Evolutionary conservation across 495 filamentous ascomycete genomes (phyloP), one percentile per base, ranked within the genome.

Genomic region (Tuber brumale): DNA sequence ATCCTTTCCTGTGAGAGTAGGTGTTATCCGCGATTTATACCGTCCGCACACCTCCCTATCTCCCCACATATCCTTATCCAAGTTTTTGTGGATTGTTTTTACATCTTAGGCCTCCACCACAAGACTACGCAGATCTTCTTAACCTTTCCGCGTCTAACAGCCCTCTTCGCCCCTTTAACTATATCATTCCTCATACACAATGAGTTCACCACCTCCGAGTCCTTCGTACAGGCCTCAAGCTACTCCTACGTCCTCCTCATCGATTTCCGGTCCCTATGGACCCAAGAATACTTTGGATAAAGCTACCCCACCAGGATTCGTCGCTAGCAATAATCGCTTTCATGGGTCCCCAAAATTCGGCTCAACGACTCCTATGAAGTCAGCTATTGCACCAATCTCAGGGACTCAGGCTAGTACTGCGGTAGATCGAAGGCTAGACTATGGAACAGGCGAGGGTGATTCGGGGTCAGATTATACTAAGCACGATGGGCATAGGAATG

Each of bases 331-430:
- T 37, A 69, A 70, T 18, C 51, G 39, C 41, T 19, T 39, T 61
- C 80, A 57, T 66, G 71, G 72, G 57, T 74, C 72, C 71, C 81
- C 78, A 16, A 73, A 74, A 31, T 82, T 82, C 31, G 81, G 81
- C 37, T 81, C 75, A 19, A 80, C 78, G n/a, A 83, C 81, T 4
- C 81, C 81, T n/a, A 81, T 80, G 78, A 80, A 73, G 70, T 75
- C 80, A 6, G 43, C 71, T 70, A 21, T 82, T 41, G 35, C 39
- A 57, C 35, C 72, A 66, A 73, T 80, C 44, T 73, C 78, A 41
- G 70, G 69, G n/a, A 69, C 79, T 35, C 70, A 80, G 61, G 76
- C 76, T 23, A 66, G 14, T 35, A 35, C 27, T 14, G 27, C 27
- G 27, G 14, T 16, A 18, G 27, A 66, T 14, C 57, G 57, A 66